Evolutionary conservation across 306 rosid species (phyloP), one percentile per base, ranked within the genome.

Genomic region (Corylus avellana): DNA sequence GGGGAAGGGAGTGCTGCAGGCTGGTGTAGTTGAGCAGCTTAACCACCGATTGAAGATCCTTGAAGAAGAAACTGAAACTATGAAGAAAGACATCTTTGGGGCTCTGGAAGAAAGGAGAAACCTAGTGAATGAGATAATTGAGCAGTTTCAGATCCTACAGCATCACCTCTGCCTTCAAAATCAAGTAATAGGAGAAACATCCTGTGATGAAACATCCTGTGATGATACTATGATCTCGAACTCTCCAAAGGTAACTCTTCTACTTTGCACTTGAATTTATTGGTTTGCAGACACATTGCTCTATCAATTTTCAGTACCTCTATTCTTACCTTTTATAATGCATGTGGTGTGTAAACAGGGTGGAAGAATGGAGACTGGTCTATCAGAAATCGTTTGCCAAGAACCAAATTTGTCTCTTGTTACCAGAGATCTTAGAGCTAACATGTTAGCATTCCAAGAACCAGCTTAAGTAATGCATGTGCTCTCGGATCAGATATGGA

Each of bases 61-160:
- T 32, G 93, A 89, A 89, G 88, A 85, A 74, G 91, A 85, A 49
- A 87, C 81, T 50, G 72, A 85, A 72, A 57, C 61, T 22, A 77
- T 79, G 82, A 89, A 85, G 82, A 37, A 83, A 58, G 85, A 66
- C 13, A 18, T 87, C 49, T 77, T 79, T 64, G 70, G 66, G 61
- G 66, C 51, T 56, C 54, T 83, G 29, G 80, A 82, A 72, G 89
- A 83, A 53, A 84, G 88, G 48, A 89, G 74, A 50, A 49, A 56
- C 47, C 46, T 85, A 75, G 59, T 75, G 78, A 72, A 81, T 51
- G 86, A 81, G 70, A 83, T 85, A 61, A 54, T 70, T 63, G 78
- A 83, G 76, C 81, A 81, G 47, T 83, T 85, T 80, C 84, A 78
- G 44, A 17, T 59, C 12, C 9, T 84, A 55, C 67, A 83, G 14